Evolutionary conservation across 2,329 filamentous ascomycete species (phyloP).

Genomic region (Botryotinia narcissicola): DNA sequence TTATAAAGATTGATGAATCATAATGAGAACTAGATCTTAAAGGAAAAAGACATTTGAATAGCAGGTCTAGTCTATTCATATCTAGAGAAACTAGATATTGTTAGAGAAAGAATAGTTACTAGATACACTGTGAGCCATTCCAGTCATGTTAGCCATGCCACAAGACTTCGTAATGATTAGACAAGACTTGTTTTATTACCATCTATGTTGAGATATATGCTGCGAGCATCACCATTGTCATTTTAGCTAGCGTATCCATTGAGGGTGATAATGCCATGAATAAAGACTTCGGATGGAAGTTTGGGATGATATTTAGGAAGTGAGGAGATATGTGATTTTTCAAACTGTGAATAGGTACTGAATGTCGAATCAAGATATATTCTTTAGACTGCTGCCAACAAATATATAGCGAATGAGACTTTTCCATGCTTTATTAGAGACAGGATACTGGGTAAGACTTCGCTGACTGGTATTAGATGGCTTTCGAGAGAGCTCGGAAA

Average conservation of each 20-base stretch:
- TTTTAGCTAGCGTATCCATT: not conserved
- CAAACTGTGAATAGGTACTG: not conserved
- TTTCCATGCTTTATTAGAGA: not conserved
- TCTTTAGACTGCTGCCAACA: not conserved
- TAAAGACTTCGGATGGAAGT: rapidly evolving
- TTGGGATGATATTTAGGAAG: not conserved
- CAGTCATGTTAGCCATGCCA: not conserved
- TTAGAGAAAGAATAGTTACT: not conserved
- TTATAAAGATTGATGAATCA: too few species aligned
- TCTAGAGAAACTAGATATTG: too few species aligned
- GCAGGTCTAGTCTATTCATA: too few species aligned
- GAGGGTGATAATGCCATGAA: not conserved
- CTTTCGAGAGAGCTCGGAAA: not conserved
- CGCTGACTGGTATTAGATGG: not conserved
- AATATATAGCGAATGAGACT: rapidly evolving
- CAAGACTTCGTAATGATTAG: not conserved
- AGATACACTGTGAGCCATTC: not conserved
- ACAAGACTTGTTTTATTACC: rapidly evolving
- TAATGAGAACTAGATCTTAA: too few species aligned
- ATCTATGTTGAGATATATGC: rapidly evolving
- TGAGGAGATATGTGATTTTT: not conserved
- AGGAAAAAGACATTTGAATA: too few species aligned
- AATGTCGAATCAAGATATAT: rapidly evolving
- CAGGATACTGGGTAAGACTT: rapidly evolving
- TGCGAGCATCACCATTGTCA: rapidly evolving